phyloP scores from a whole-genome alignment of 345 rosid genomes.

The Lenwebbia sp. region DNA sequence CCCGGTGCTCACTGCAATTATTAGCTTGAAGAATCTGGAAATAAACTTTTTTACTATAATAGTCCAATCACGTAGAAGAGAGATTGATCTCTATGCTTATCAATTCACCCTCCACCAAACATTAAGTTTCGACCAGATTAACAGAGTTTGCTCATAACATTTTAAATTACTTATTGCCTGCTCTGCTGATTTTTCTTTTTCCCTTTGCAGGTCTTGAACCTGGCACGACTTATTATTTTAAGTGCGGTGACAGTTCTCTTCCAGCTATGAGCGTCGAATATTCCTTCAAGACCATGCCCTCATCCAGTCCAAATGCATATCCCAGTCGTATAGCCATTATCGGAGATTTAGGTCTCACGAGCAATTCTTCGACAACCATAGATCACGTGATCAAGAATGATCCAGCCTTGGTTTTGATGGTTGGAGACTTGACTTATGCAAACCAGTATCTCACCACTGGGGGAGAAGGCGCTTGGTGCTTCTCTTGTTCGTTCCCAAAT shows the following conservation, averaged over 20 bases:
- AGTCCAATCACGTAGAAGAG: background rate
- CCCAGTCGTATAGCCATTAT: conserved; percentile 60
- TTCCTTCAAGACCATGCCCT: conserved; percentile 46
- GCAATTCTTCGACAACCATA: conserved; percentile 67
- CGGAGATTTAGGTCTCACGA: conserved; percentile 81
- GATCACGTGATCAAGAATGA: conserved; percentile 56
- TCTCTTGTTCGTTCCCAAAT: conserved; percentile 61
- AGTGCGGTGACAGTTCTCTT: conserved; percentile 65
- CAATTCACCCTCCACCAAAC: background rate
- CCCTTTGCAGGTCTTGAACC: conserved; percentile 48
- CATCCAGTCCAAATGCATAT: conserved; percentile 31
- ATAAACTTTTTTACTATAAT: background rate
- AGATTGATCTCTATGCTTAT: background rate
- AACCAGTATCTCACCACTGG: conserved; percentile 76
- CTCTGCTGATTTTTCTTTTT: background rate
- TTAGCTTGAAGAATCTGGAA: background rate
- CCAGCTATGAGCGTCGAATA: conserved; percentile 67
- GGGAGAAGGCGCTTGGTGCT: conserved; percentile 63
- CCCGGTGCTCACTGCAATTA: background rate
- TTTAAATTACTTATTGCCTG: background rate
- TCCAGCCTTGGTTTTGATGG: conserved; percentile 60
- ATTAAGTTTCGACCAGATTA: background rate
- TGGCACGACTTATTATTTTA: conserved; percentile 44
- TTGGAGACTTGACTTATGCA: conserved; percentile 78
- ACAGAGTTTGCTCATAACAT: background rate